A percentile compares a stretch with the other conserved stretches of the same genome.
Conservation (phyloP, 176 grass and related monocot species). For the Tillandsia leiboldiana region DNA sequence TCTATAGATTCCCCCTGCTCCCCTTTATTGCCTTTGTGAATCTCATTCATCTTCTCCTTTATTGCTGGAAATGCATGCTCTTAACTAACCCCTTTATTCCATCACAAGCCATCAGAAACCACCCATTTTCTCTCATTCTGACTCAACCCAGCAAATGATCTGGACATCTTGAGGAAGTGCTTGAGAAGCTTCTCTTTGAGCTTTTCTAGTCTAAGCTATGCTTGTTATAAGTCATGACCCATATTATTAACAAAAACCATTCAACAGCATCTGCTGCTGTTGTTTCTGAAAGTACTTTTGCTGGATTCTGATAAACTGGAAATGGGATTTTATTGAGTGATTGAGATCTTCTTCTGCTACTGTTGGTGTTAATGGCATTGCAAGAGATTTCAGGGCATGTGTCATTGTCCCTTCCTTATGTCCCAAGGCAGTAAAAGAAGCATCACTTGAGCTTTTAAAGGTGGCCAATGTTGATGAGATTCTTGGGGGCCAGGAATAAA, state of each 20-base stretch:
- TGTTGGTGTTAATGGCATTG: background rate
- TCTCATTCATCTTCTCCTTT: background rate
- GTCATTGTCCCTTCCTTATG: background rate
- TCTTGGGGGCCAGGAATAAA: background rate
- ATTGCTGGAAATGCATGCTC: background rate
- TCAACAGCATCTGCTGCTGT: background rate
- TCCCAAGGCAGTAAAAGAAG: background rate
- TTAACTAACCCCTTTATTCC: background rate
- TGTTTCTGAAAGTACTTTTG: background rate
- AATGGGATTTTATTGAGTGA: background rate
- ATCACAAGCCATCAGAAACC: conserved; percentile 3
- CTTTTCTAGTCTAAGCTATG: background rate
- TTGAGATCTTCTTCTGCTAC: too few relatives aligned
- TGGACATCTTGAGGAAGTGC: background rate
- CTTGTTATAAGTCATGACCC: too few relatives aligned
- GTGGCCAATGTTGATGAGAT: background rate
- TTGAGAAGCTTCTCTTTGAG: background rate
- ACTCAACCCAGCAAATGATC: conserved; percentile 5
- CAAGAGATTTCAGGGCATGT: background rate
- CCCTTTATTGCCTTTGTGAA: background rate
- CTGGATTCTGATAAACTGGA: background rate
- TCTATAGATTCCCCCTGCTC: background rate
- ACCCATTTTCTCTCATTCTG: background rate
- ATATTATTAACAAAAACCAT: too few relatives aligned
- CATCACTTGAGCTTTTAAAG: background rate